Evolutionary conservation across 495 filamentous ascomycete species (phyloP).

Genomic region (Talaromyces stipitatus): DNA sequence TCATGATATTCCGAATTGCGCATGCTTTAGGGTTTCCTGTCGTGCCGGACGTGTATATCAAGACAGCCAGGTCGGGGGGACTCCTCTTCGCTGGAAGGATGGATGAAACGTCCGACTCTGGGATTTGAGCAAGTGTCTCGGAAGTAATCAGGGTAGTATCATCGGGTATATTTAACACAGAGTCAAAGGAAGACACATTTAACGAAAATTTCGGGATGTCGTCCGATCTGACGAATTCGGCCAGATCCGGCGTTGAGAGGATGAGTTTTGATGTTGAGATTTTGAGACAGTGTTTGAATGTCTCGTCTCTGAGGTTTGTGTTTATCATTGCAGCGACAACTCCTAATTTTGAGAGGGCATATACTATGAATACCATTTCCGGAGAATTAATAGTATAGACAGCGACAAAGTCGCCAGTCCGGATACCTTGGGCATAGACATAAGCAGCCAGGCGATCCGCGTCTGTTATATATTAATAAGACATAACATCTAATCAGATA

Average conservation of each 20-base stretch:
- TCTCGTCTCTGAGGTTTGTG: conserved; percentile 67
- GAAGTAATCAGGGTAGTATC: not conserved
- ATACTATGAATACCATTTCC: conserved; percentile 68
- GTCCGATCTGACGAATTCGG: conserved; percentile 27
- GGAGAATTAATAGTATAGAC: conserved; percentile 64
- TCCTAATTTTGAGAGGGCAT: conserved; percentile 78
- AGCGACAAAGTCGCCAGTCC: conserved; percentile 32
- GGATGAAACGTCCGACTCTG: not conserved
- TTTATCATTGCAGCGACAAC: conserved; percentile 86
- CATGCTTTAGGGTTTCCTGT: conserved; percentile 91
- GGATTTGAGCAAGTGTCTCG: not conserved
- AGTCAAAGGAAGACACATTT: conserved; percentile 33
- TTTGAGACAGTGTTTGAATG: conserved; percentile 74
- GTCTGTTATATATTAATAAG: not conserved
- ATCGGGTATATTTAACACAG: conserved; percentile 32
- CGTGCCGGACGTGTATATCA: conserved; percentile 84
- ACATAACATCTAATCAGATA: not conserved
- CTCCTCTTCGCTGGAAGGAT: conserved; percentile 26
- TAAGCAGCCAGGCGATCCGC: conserved; percentile 38
- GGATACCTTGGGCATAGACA: conserved; percentile 27
- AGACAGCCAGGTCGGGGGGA: conserved; percentile 48
- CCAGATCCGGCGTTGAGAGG: conserved; percentile 47
- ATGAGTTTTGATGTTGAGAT: conserved; percentile 60
- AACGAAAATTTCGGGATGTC: conserved; percentile 33
- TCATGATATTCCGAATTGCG: conserved; percentile 56